phyloP scores from a whole-genome alignment of 1,284 basidiomycete species.

The Xerocomus nothofagi region DNA sequence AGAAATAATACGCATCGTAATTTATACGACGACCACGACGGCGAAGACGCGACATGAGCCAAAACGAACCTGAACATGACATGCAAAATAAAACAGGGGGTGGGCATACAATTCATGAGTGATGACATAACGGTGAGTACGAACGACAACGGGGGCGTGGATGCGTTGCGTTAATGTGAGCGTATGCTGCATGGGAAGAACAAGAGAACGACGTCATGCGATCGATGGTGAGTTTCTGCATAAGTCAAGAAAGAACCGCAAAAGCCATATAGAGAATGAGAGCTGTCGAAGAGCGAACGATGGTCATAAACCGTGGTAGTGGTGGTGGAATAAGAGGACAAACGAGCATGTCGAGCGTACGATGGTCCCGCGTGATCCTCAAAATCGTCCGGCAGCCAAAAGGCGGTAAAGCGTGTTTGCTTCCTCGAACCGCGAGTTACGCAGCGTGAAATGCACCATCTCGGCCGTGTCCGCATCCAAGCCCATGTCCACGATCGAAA shows the following conservation, averaged over 20 bases:
- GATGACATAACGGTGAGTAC: conserved; percentile 18
- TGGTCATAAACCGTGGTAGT: not conserved
- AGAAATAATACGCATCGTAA: not conserved
- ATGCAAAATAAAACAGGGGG: conserved; percentile 1
- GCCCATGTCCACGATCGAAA: conserved; percentile 56
- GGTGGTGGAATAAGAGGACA: not conserved
- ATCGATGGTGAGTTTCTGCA: conserved; percentile 11
- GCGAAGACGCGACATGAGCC: not conserved
- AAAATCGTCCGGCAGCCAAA: conserved; percentile 46
- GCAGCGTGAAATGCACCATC: conserved; percentile 71
- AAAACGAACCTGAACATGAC: not conserved
- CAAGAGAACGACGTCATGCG: not conserved
- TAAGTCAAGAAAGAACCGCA: conserved; percentile 20
- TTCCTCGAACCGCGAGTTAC: conserved; percentile 69
- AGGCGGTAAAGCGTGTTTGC: conserved; percentile 68
- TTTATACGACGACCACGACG: not conserved
- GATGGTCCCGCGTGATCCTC: conserved; percentile 11
- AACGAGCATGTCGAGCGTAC: not conserved
- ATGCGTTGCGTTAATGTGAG: not conserved
- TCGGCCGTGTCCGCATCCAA: conserved; percentile 68
- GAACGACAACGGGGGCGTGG: not conserved
- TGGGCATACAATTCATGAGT: conserved; percentile 6
- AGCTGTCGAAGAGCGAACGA: not conserved
- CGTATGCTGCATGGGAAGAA: conserved; percentile 4
- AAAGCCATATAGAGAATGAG: conserved; percentile 7